phyloP scores from a whole-genome alignment of 306 rosid genomes.

The Sicyos edulis region DNA sequence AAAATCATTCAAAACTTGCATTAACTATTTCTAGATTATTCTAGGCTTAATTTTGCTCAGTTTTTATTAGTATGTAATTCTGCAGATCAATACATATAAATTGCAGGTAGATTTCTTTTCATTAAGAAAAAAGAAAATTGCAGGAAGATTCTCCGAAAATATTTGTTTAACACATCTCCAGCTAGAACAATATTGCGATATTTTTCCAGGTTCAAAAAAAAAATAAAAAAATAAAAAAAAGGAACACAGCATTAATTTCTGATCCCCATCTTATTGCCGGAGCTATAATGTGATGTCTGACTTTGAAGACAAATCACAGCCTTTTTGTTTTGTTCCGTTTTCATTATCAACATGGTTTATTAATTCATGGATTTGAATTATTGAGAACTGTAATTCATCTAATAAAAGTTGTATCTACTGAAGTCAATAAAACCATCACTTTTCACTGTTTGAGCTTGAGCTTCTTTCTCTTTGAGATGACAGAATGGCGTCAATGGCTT shows the following conservation, averaged over 20 bases:
- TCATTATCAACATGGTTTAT: neutral
- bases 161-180: neutral
- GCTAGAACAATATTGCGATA: neutral
- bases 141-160: no score
- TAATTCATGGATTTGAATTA: slow-evolving; percentile 1
- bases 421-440: slow-evolving; percentile 16
- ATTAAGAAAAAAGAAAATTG: no score
- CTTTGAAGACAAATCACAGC: no score
- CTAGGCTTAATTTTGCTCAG: neutral
- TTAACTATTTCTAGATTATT: neutral
- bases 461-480: slow-evolving; percentile 55
- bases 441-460: slow-evolving; percentile 37
- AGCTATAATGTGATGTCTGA: no score
- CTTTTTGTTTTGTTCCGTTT: neutral
- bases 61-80: neutral
- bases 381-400: neutral
- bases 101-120: neutral
- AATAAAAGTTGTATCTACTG: no score
- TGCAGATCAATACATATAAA: neutral
- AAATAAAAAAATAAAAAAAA: neutral
- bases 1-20: slow-evolving; percentile 3
- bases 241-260: neutral
- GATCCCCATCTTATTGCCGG: neutral
- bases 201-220: no score
- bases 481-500: slow-evolving; percentile 80